phyloP scores from a whole-genome alignment of 768 basidiomycete genomes.

The Auricularia sp. region DNA sequence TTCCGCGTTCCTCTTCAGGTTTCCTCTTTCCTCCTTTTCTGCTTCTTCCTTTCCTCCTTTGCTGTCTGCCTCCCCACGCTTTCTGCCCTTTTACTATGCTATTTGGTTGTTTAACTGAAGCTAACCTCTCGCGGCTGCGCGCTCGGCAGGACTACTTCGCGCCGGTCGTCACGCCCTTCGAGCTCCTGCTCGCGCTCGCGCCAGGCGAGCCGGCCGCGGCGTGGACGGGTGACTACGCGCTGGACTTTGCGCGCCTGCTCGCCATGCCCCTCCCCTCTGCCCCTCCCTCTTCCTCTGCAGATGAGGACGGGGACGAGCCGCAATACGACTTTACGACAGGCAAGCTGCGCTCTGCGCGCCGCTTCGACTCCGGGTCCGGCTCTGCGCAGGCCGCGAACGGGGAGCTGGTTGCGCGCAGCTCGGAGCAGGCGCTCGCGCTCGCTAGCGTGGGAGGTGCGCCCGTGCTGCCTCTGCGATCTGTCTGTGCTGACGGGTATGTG shows the following conservation, averaged over 20 bases:
- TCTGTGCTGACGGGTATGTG: conserved; percentile 2
- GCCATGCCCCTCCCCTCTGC: conserved; percentile 12
- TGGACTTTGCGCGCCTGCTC: conserved; percentile 63
- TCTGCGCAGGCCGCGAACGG: conserved; percentile 2
- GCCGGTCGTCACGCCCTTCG: conserved; percentile 91
- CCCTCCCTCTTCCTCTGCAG: conserved; percentile 14
- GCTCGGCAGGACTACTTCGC: conserved; percentile 65
- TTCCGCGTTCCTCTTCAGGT: too few species aligned
- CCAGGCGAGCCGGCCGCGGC: conserved; percentile 34
- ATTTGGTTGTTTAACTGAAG: too few species aligned
- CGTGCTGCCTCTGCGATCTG: conserved; percentile 3
- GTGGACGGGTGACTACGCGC: conserved; percentile 71
- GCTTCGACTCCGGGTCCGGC: conserved; percentile 27
- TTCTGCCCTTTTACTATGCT: too few species aligned
- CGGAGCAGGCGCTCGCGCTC: conserved; percentile 47
- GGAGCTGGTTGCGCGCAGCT: conserved; percentile 52
- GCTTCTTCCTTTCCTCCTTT: too few species aligned
- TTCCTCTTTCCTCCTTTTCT: too few species aligned
- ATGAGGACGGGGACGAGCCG: conserved; percentile 38
- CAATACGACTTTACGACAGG: conserved; percentile 83
- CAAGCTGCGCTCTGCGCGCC: conserved; percentile 68
- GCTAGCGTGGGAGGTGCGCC: conserved; percentile 49
- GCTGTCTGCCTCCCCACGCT: too few species aligned
- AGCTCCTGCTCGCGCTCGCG: conserved; percentile 72
- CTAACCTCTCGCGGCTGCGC: too few species aligned